Evolutionary conservation across 2,329 filamentous ascomycete species (phyloP).

Genomic region (Paraphoma sp.): DNA sequence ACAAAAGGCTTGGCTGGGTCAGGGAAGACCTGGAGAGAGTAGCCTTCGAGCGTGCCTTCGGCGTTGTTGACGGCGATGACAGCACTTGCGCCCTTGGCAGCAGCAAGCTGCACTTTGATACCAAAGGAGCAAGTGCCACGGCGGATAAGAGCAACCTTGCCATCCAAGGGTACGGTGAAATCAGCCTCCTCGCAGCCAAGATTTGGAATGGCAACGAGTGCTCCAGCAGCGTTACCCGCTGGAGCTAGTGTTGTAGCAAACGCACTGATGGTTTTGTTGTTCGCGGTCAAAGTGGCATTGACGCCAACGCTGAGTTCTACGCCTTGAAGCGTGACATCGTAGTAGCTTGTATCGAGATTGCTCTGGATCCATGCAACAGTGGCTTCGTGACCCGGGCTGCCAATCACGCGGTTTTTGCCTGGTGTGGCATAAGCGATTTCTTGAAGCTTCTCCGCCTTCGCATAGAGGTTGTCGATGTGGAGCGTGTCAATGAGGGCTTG

Average conservation of each 20-base stretch:
- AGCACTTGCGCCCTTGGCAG: constrained; percentile 64
- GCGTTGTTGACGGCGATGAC: constrained; percentile 76
- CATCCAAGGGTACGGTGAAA: constrained; percentile 65
- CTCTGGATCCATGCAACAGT: constrained; percentile 49
- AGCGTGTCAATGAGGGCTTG: constrained; percentile 32
- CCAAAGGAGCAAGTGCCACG: constrained; percentile 76
- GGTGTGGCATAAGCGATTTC: constrained; percentile 48
- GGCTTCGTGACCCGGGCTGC: constrained; percentile 47
- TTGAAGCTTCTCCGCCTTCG: constrained; percentile 44
- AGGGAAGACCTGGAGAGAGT: constrained; percentile 56
- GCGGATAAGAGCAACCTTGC: constrained; percentile 72
- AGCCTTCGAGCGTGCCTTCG: constrained; percentile 58
- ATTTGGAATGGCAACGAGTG: constrained; percentile 41
- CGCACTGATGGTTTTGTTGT: constrained; percentile 35
- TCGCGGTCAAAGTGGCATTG: constrained; percentile 36
- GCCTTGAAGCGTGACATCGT: constrained; percentile 43
- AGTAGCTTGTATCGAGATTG: constrained; percentile 44
- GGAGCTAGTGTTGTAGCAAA: constrained; percentile 39
- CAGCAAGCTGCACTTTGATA: constrained; percentile 70
- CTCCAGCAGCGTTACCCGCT: constrained; percentile 36
- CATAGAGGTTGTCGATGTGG: constrained; percentile 32
- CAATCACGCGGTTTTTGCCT: constrained; percentile 50
- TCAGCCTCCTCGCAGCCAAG: constrained; percentile 57
- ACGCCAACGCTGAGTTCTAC: constrained; percentile 30
- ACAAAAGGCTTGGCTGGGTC: constrained; percentile 64